phyloP scores from a whole-genome alignment of 1,139 yeast species.

The Suhomyces choctaworum region DNA sequence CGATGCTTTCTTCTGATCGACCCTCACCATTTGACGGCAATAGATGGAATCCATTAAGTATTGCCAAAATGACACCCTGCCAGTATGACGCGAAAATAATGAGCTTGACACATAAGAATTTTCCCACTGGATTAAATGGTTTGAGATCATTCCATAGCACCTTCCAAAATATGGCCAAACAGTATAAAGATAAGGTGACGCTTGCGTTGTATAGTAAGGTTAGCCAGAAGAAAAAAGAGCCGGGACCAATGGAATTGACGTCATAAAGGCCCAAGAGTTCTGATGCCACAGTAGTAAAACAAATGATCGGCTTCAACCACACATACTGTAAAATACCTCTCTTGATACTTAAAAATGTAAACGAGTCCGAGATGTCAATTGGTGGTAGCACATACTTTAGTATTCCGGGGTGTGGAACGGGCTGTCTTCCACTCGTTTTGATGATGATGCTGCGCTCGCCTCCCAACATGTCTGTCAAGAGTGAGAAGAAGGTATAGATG shows the following conservation, averaged over 20 bases:
- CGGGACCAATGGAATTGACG: slow-evolving; percentile 49
- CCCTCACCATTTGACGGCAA: slow-evolving; percentile 25
- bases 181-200: slow-evolving; percentile 79
- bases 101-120: slow-evolving; percentile 87
- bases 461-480: slow-evolving; percentile 80
- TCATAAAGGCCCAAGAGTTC: slow-evolving; percentile 53
- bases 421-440: slow-evolving; percentile 69
- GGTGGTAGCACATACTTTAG: slow-evolving; percentile 49
- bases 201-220: slow-evolving; percentile 74
- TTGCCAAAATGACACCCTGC: slow-evolving; percentile 80
- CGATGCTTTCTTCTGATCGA: slow-evolving; percentile 33
- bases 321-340: slow-evolving; percentile 91
- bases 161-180: slow-evolving; percentile 90
- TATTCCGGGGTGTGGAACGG: slow-evolving; percentile 71
- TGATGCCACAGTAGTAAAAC: slow-evolving; percentile 54
- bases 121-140: slow-evolving; percentile 87
- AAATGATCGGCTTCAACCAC: slow-evolving; percentile 86
- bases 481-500: slow-evolving; percentile 85
- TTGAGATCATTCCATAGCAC: slow-evolving; percentile 73
- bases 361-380: slow-evolving; percentile 85
- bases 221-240: slow-evolving; percentile 63
- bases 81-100: slow-evolving; percentile 95
- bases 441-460: slow-evolving; percentile 88
- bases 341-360: slow-evolving; percentile 71
- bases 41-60: slow-evolving; percentile 56